phyloP scores from a whole-genome alignment of 441 rosid genomes.

The Syzygium malaccense region DNA sequence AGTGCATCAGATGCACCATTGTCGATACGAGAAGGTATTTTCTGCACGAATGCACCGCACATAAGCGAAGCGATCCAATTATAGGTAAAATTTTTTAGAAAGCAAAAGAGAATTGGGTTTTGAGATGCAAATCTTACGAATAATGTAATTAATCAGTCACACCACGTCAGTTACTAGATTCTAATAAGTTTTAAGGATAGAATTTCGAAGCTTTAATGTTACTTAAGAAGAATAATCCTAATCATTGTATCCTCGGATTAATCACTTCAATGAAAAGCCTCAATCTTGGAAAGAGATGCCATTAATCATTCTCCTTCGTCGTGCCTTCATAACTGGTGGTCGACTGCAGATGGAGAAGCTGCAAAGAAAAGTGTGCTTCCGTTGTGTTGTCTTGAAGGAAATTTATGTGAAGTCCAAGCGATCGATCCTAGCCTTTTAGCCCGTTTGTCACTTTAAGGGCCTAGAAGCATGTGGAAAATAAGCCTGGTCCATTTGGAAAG shows the following conservation, averaged over 20 bases:
- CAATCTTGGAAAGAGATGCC: not conserved
- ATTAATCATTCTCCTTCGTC: not conserved
- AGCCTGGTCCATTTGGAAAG: not conserved
- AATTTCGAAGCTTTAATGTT: not conserved
- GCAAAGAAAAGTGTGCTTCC: not conserved
- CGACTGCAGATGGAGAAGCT: not conserved
- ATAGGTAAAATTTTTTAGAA: not conserved
- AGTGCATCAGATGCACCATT: not conserved
- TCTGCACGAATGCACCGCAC: not conserved
- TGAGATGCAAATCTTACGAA: not conserved
- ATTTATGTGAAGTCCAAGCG: not conserved
- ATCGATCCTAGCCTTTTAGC: not conserved
- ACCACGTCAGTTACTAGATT: accelerated
- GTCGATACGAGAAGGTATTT: not conserved
- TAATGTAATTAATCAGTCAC: not conserved
- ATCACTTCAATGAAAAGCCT: not conserved
- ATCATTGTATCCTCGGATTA: not conserved
- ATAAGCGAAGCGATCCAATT: not conserved
- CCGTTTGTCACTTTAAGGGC: not conserved
- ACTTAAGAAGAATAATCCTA: not conserved
- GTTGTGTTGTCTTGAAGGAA: not conserved
- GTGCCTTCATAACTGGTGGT: not conserved
- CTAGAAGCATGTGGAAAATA: not conserved
- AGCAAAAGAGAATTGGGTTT: not conserved
- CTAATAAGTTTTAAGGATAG: not conserved